These are phyloP conservation scores for Kodamaea laetipori DNA, from an alignment of 805 yeast species.

Conservation along the genomic window DNA sequence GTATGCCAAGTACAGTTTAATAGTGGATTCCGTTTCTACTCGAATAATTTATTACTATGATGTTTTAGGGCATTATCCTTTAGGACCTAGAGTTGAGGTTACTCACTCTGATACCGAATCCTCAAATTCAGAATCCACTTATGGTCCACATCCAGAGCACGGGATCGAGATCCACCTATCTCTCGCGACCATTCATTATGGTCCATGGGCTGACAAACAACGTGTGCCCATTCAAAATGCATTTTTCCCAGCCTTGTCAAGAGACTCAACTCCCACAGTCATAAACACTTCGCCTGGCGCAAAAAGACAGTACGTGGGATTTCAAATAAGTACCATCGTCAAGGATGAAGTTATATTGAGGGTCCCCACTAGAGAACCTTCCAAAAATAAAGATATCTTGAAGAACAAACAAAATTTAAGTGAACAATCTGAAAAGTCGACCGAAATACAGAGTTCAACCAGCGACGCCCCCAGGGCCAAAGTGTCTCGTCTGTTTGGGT, in stretches of 20 bases:
- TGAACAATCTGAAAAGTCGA: not conserved
- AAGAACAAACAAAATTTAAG: constrained; percentile 8
- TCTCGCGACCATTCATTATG: constrained; percentile 73
- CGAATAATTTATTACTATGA: constrained; percentile 69
- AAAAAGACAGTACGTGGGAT: constrained; percentile 56
- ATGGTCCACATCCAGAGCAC: constrained; percentile 28
- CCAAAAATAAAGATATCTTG: constrained; percentile 59
- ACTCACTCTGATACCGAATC: constrained; percentile 25
- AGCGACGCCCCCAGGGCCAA: constrained; percentile 13
- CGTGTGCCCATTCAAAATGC: constrained; percentile 61
- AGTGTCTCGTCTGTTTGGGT: constrained; percentile 74
- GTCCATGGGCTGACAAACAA: constrained; percentile 96
- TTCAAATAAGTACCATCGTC: constrained; percentile 56
- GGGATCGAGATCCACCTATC: constrained; percentile 63
- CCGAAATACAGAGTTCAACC: not conserved
- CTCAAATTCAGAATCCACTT: constrained; percentile 28
- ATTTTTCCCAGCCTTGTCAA: constrained; percentile 66
- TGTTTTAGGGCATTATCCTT: constrained; percentile 8
- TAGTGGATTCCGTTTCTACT: constrained; percentile 61
- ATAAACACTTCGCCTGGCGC: constrained; percentile 28
- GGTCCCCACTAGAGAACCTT: constrained; percentile 80
- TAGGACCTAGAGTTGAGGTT: not conserved
- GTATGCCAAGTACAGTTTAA: constrained; percentile 76
- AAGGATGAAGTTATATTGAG: constrained; percentile 69
- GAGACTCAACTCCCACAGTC: constrained; percentile 48